Evolutionary conservation across 2,329 filamentous ascomycete genomes (phyloP), one percentile per base, ranked within the genome.

Genomic region (Ascomycota sp.): DNA sequence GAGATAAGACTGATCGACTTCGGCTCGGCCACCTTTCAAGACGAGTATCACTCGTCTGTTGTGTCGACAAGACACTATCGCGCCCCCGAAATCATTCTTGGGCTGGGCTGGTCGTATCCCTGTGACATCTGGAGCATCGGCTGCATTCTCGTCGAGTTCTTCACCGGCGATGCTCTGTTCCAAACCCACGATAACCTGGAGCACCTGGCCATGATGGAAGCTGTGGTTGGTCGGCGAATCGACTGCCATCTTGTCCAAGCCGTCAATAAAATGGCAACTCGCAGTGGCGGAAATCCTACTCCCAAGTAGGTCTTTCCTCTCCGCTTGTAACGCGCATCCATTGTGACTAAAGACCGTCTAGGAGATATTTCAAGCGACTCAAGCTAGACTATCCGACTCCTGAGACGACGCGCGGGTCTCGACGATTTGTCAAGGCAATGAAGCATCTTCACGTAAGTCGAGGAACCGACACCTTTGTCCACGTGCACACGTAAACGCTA

Each of bases 61-160:
- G 73, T 78, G 19, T 75, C 69, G 2, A 78, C 73, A 4, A 60
- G 73, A 4, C 73, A 78, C 41, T 78, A 78, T 40, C 61, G 73
- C 27, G 73, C 73, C 0, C 73, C 73, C 0, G 73, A 78, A 40
- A 77, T 78, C 35, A 77, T 78, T 28, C 58, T 78, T 13, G 71
- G 72, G 1, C 56, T 78, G 1, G 73, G 73, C 13, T 78, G 73
- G 73, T 76, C 71, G 4, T 77, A 65, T 37, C 72, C 72, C 2
- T 78, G 73, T 36, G 73, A 78, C 41, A 75, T 78, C 20, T 78
- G 73, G 73, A 77, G 73, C 45, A 77, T 78, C 21, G 73, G 73
- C 4, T 78, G 73, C 39, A 77, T 78, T 36, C 56, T 78, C 10
- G 72, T 78, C 11, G 73, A 78, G 37, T 76, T 78, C 46, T 78